Base-by-base conservation (phyloP, 352 stramenopile species). In the Globisporangium spinosum region DNA sequence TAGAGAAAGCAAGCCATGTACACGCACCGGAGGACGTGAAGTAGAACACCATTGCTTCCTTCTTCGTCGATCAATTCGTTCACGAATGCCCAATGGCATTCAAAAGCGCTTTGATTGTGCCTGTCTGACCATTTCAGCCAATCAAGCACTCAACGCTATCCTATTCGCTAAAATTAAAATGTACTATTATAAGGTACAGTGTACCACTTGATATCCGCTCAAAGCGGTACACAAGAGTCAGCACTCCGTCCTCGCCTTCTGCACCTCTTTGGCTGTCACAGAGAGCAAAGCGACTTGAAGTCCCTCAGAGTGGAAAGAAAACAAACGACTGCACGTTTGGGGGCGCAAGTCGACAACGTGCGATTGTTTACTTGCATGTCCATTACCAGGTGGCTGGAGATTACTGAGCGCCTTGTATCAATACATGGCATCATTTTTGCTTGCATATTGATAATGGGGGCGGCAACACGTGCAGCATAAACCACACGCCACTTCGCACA, bases 11-110 rank as follows among this genome's bases (percentile, higher is more conserved):
- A 9, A 25, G 22, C 29, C 35, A 56, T 53, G 51, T 12, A 51
- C 10, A 76, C 80, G 59, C 67, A 93, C 85, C 85, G 34, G 83
- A 91, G n/a, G 85, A 91, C 59, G 83, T 91, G 75, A 89, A 92
- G 80, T 85, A 92, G 76, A 89, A 91, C 68, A 92, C 85, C 85
- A 93, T 92, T 1, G 2, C 70, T 45, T 34, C 29, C 7, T 51
- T 51, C 27, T 2, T 61, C 20, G 29, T 61, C 12, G n/a, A 38
- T 29, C 32, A 58, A 56, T 59, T 15, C 20, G 35, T n/a, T 29
- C 47, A 3, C 20, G 2, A 60, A 60, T 47, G 29, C 29, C 6
- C 0, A 20, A 13, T 43, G 55, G 27, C 15, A 60, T 23, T 60
- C 27, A 25, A 58, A 58, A 58, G 35, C 17, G 32, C 6, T 49